Evolutionary conservation across 495 filamentous ascomycete genomes (phyloP).

Genomic region (Lasiosphaeris hirsuta): DNA sequence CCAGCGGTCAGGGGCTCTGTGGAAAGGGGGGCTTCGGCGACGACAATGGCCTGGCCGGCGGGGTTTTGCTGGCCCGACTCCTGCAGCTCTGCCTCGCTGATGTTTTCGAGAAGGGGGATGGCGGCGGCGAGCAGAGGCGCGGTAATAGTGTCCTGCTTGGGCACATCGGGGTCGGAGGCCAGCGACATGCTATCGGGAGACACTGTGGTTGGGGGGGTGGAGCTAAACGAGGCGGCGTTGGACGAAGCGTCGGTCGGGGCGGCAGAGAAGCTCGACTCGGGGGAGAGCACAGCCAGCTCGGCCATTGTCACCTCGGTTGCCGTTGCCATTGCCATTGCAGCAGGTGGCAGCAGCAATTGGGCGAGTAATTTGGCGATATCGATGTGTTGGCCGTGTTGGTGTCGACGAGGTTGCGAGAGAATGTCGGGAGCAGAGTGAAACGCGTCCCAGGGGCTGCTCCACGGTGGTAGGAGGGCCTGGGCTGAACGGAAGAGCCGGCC

Average conservation of each 20-base stretch:
- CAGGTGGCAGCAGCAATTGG: not conserved
- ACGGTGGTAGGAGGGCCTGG: not conserved
- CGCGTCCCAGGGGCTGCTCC: not conserved
- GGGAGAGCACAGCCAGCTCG: constrained; percentile 20
- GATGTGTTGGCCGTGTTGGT: too few species aligned
- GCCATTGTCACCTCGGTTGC: constrained; percentile 18
- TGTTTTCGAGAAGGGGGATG: constrained; percentile 14
- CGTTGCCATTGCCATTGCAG: constrained; percentile 12
- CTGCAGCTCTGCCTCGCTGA: constrained; percentile 21
- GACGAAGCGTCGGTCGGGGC: constrained; percentile 39
- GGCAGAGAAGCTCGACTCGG: constrained; percentile 31
- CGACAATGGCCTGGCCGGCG: constrained; percentile 39
- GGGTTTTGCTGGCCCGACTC: constrained; percentile 26
- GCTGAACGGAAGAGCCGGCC: constrained; percentile 5
- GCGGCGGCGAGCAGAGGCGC: constrained; percentile 20
- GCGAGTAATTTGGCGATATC: too few species aligned
- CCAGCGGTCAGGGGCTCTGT: constrained; percentile 16
- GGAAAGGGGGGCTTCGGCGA: constrained; percentile 20
- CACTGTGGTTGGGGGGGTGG: constrained; percentile 47
- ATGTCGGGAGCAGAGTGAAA: too few species aligned
- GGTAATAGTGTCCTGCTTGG: constrained; percentile 20
- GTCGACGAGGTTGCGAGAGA: too few species aligned
- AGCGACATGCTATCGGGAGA: constrained; percentile 45
- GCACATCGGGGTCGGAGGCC: constrained; percentile 35
- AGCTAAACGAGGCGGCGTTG: constrained; percentile 42